Percentiles rank a stretch among this genome's conserved stretches.
phyloP scores from a whole-genome alignment of 148 eudicot genomes.

The Silene uniflora region DNA sequence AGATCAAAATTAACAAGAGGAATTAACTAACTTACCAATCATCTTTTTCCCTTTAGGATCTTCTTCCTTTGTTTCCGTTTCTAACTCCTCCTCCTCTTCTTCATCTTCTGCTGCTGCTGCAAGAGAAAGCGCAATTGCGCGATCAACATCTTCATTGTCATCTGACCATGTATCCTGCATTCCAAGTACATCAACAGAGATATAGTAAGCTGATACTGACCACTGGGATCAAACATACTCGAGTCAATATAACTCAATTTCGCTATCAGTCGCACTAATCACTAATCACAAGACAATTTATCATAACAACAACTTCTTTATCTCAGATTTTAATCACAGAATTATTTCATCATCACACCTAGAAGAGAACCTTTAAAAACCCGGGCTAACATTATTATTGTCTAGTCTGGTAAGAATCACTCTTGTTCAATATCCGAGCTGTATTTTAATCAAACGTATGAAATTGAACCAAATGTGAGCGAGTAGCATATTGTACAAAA shows the following conservation, averaged over 20 bases:
- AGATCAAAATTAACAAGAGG: not conserved
- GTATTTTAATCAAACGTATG: no score
- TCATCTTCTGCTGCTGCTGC: slow-evolving; percentile 9
- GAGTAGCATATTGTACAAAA: no score
- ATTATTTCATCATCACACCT: no score
- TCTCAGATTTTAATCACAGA: no score
- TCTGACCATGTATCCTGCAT: slow-evolving; percentile 72
- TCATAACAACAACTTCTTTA: no score
- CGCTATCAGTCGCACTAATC: no score
- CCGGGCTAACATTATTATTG: not conserved
- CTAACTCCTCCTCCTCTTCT: slow-evolving; percentile 42
- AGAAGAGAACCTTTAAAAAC: no score
- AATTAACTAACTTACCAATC: slow-evolving; percentile 44
- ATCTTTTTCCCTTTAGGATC: slow-evolving; percentile 75
- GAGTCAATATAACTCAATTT: no score
- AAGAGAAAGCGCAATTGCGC: slow-evolving; percentile 83
- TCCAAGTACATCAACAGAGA: slow-evolving; percentile 14
- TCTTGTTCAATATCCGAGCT: no score
- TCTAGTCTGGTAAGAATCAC: no score
- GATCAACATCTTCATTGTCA: slow-evolving; percentile 68
- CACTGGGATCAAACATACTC: not conserved
- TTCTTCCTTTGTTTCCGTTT: slow-evolving; percentile 20
- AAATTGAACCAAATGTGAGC: no score
- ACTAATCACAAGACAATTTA: no score
- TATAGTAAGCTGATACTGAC: not conserved